These are phyloP conservation scores for Irpex lacteus DNA, from an alignment of 1,284 basidiomycete species.

Conservation along the genomic window DNA sequence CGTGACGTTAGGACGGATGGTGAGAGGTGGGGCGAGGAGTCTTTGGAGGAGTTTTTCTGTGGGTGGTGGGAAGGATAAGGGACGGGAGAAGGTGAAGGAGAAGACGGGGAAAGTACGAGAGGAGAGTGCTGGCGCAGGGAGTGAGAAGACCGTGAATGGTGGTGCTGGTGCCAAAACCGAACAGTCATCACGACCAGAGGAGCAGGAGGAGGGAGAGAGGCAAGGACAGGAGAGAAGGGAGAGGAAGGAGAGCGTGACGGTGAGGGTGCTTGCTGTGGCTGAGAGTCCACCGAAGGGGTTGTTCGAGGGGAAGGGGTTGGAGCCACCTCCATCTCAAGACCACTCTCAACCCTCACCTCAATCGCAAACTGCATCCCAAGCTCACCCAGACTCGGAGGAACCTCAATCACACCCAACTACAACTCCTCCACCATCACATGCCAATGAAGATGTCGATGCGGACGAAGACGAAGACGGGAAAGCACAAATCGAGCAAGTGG, in stretches of 20 bases:
- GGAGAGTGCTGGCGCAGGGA: too few relatives aligned
- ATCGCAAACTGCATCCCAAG: too few relatives aligned
- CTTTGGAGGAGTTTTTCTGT: conserved; percentile 26
- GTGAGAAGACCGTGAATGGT: too few relatives aligned
- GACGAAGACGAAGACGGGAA: too few relatives aligned
- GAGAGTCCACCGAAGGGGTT: neutral
- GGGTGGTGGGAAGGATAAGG: conserved; percentile 14
- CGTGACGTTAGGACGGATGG: conserved; percentile 23
- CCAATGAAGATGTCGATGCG: too few relatives aligned
- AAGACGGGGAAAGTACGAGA: too few relatives aligned
- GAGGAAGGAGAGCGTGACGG: neutral
- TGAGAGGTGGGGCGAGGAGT: conserved; percentile 26
- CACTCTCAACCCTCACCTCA: too few relatives aligned
- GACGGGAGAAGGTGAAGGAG: conserved; percentile 5
- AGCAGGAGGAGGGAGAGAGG: neutral
- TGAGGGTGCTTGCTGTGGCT: neutral
- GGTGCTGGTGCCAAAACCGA: too few relatives aligned
- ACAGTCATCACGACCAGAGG: neutral
- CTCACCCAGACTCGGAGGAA: too few relatives aligned
- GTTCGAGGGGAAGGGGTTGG: neutral
- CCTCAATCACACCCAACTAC: too few relatives aligned
- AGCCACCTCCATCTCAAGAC: neutral
- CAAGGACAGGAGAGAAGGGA: neutral
- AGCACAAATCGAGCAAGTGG: too few relatives aligned
- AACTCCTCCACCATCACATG: too few relatives aligned